Percentiles rank a stretch among this genome's conserved stretches.
Evolutionary conservation across 2,329 filamentous ascomycete species (phyloP).

Genomic region (Nakataea oryzae): DNA sequence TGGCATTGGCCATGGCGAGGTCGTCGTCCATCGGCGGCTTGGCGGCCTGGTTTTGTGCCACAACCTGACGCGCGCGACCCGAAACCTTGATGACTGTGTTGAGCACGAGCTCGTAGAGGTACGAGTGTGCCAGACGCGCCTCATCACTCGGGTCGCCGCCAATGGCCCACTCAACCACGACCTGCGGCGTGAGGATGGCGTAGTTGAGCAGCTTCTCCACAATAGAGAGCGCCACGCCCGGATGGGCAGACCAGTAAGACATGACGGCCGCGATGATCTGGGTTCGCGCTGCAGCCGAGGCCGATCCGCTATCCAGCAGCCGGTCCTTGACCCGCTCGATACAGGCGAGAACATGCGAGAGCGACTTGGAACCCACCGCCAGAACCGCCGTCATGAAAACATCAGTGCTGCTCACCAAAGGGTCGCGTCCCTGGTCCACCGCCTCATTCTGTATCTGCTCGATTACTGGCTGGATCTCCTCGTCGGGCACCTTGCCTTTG

Average conservation of each 20-base stretch:
- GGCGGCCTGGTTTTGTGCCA: constrained; percentile 25
- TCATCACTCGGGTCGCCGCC: constrained; percentile 38
- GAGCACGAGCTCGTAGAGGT: constrained; percentile 83
- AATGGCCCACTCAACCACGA: constrained; percentile 85
- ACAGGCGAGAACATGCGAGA: constrained; percentile 90
- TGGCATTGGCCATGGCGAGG: constrained; percentile 26
- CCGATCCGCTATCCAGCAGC: constrained; percentile 66
- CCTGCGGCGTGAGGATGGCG: constrained; percentile 77
- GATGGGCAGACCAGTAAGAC: constrained; percentile 86
- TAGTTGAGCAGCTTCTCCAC: constrained; percentile 97
- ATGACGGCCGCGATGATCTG: constrained; percentile 90
- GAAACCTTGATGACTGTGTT: constrained; percentile 88
- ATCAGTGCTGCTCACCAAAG: constrained; percentile 78
- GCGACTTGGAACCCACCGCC: constrained; percentile 86
- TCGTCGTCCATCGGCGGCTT: constrained; percentile 20
- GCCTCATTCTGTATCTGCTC: constrained; percentile 74
- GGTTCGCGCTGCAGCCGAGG: constrained; percentile 63
- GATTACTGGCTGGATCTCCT: constrained; percentile 76
- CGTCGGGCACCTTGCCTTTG: constrained; percentile 73
- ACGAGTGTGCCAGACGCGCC: constrained; percentile 61
- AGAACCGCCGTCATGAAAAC: constrained; percentile 91
- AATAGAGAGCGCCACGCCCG: constrained; percentile 83
- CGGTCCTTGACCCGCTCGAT: constrained; percentile 92
- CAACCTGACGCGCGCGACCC: constrained; percentile 72
- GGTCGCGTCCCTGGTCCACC: constrained; percentile 59